Evolutionary conservation across 495 filamentous ascomycete genomes (phyloP), one percentile per base, ranked within the genome.

Genomic region (Xylaria nigripes): DNA sequence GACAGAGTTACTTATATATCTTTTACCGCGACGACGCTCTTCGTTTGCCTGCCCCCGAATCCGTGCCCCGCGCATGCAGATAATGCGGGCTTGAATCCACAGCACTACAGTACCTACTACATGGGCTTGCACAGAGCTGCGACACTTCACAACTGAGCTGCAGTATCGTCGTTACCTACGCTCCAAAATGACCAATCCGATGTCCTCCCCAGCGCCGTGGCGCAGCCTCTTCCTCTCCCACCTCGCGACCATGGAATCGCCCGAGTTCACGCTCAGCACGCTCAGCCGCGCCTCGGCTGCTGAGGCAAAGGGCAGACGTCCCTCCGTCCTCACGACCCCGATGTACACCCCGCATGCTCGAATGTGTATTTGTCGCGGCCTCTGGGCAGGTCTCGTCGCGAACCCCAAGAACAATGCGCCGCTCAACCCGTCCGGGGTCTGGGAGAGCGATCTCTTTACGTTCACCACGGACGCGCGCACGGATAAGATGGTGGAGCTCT

Each of bases 391-490:
- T 52, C 75, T 91, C 0, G 83, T 83, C 1, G 72, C 75, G 50
- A 86, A 90, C 67, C 77, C 81, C 6, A 80, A 87, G 58, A 86
- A 66, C 46, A 80, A 48, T 59, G 80, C 69, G 6, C 71, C 57
- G 61, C 71, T 56, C 38, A 96, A 97, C 66, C 82, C 85, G 8
- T 54, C 60, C 9, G 57, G 53, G 3, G 60, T 82, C 0, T 95
- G 76, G 64, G 83, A 86, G 46, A 87, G 80, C 49, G 90, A 97
- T 58, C 68, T 89, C 54, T 75, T 84, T 3, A 82, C 86, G 1
- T 85, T 97, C 55, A 96, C 92, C 0, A 95, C 91, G 0, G 93
- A 98, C 66, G 77, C 79, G 9, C 77, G 93, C 10, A 95, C 90
- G 88, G 76, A 83, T 29, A 98, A 98, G 73, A 72, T 84, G 2